These are phyloP conservation scores for Solanum rostratum DNA, from an alignment of 257 asterid genomes.

Conservation along the genomic window DNA sequence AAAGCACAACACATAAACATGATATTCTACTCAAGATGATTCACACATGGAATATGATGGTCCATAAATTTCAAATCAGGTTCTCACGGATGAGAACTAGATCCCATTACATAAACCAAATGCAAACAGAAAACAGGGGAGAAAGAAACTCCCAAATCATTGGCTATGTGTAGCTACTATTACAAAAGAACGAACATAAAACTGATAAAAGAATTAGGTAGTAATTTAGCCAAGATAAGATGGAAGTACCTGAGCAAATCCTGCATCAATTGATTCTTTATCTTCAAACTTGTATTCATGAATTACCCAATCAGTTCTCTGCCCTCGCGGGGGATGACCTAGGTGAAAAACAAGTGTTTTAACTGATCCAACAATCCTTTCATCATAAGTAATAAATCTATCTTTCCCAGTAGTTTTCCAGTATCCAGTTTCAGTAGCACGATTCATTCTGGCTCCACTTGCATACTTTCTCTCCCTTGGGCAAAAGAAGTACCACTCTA, in stretches of 20 bases:
- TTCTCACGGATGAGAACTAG: not conserved
- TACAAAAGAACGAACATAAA: not conserved
- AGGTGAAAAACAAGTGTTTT: constrained; percentile 71
- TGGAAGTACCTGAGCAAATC: constrained; percentile 41
- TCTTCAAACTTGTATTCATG: constrained; percentile 58
- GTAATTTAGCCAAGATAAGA: not conserved
- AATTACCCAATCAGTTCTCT: constrained; percentile 80
- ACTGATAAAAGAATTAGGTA: not conserved
- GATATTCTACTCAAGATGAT: not conserved
- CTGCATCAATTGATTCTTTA: constrained; percentile 36
- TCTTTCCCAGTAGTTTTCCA: constrained; percentile 93
- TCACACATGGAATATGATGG: not conserved
- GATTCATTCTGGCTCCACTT: constrained; percentile 65
- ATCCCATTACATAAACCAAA: not conserved
- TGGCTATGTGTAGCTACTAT: not conserved
- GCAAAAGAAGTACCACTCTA: constrained; percentile 87
- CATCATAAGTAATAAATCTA: constrained; percentile 24
- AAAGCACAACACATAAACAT: not conserved
- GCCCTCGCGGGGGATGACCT: constrained; percentile 64
- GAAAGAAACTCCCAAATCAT: not conserved
- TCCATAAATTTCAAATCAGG: not conserved
- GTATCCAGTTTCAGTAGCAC: constrained; percentile 67
- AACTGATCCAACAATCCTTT: constrained; percentile 42
- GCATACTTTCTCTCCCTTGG: constrained; percentile 79
- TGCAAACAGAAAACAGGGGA: not conserved